These are phyloP conservation scores for Fusarium pseudograminearum DNA, from an alignment of 2,329 filamentous ascomycete species.

Conservation along the genomic window DNA sequence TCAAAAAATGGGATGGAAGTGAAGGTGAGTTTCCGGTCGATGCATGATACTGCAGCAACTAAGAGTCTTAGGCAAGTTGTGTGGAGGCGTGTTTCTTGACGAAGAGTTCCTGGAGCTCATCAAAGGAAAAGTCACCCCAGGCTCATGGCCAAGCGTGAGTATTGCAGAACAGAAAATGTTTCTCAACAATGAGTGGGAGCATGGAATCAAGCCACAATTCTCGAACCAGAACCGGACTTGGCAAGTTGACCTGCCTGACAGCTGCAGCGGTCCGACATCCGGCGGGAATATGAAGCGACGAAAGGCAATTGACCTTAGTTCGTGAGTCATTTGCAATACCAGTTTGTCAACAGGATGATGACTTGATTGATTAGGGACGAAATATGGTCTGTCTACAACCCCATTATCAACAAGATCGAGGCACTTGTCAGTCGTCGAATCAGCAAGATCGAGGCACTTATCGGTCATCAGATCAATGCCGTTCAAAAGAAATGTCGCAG, in stretches of 20 bases:
- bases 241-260: conserved; percentile 36
- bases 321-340: not conserved
- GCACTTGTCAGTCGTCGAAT: conserved; percentile 46
- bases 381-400: conserved; percentile 42
- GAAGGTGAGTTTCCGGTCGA: conserved; percentile 46
- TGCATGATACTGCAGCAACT: fast-evolving
- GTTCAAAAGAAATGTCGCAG: conserved; percentile 28
- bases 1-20: conserved; percentile 55
- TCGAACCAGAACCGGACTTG: conserved; percentile 23
- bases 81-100: conserved; percentile 57
- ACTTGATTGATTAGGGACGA: conserved; percentile 24
- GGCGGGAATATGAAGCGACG: conserved; percentile 8
- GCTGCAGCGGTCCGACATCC: fast-evolving
- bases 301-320: conserved; percentile 11
- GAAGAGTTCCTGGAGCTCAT: conserved; percentile 52
- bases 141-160: conserved; percentile 12
- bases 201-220: conserved; percentile 48
- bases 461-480: conserved; percentile 42
- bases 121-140: conserved; percentile 26
- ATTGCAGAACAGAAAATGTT: conserved; percentile 16
- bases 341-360: fast-evolving
- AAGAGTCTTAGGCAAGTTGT: conserved; percentile 50
- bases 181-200: conserved; percentile 48
- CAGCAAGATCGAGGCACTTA: conserved; percentile 36
- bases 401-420: conserved; percentile 36